Evolutionary conservation across 2,329 filamentous ascomycete genomes (phyloP).

Genomic region (Xylariaceae sp.): DNA sequence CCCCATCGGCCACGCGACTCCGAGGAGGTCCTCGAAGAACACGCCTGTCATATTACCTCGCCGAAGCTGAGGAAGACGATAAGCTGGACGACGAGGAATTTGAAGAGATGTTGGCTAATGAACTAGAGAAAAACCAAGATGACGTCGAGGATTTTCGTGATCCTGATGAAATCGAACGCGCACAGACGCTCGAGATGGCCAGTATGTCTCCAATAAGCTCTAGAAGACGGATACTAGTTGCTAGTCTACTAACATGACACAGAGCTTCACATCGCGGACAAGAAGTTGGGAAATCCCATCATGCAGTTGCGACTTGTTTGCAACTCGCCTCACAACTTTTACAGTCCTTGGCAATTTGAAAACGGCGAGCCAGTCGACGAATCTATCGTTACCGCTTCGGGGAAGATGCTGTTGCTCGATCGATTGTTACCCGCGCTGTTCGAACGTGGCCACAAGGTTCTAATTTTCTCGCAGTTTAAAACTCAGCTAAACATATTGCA

Average conservation of each 20-base stretch:
- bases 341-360: slow-evolving; percentile 73
- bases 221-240: neutral
- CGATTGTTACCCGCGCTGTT: slow-evolving; percentile 75
- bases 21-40: slow-evolving; percentile 47
- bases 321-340: slow-evolving; percentile 94
- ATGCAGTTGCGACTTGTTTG: slow-evolving; percentile 90
- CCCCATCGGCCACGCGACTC: slow-evolving; percentile 50
- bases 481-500: slow-evolving; percentile 87
- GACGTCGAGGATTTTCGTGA: slow-evolving; percentile 35
- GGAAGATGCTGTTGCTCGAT: slow-evolving; percentile 94
- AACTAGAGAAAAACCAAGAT: slow-evolving; percentile 43
- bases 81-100: slow-evolving; percentile 76
- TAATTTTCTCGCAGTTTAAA: slow-evolving; percentile 96
- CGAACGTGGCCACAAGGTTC: slow-evolving; percentile 71
- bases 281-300: slow-evolving; percentile 88
- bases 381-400: slow-evolving; percentile 76
- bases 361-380: slow-evolving; percentile 63
- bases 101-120: slow-evolving; percentile 67
- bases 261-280: slow-evolving; percentile 80
- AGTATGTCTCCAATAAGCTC: slow-evolving; percentile 46
- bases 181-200: slow-evolving; percentile 66
- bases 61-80: slow-evolving; percentile 56
- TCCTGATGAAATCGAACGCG: slow-evolving; percentile 58
- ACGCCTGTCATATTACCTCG: slow-evolving; percentile 45
- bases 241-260: slow-evolving; percentile 28